phyloP scores from a whole-genome alignment of 306 rosid species.

The Senna siamea region DNA sequence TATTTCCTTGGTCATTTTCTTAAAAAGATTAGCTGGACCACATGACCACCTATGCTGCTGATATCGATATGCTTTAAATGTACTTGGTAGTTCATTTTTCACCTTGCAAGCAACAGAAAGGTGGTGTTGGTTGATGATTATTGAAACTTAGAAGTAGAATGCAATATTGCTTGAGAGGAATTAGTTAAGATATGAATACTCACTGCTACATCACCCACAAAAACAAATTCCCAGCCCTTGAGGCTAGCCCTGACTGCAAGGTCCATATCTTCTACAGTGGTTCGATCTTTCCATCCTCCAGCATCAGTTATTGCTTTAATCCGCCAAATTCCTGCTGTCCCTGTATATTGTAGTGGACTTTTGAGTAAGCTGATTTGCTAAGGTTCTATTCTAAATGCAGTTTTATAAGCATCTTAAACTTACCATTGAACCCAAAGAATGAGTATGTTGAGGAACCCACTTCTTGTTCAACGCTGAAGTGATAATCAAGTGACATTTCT shows the following conservation, averaged over 20 bases:
- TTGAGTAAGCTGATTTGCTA: conserved; percentile 26
- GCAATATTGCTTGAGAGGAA: conserved; percentile 11
- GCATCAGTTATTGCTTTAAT: conserved; percentile 58
- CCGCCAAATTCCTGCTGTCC: conserved; percentile 65
- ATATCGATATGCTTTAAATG: conserved; percentile 54
- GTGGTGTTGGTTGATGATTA: conserved; percentile 18
- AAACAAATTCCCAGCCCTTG: conserved; percentile 61
- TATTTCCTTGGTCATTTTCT: conserved; percentile 59
- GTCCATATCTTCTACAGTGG: conserved; percentile 70
- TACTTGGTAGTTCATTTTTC: conserved; percentile 64
- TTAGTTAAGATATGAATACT: conserved; percentile 32
- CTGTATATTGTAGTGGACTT: conserved; percentile 40
- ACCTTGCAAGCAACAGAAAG: conserved; percentile 42
- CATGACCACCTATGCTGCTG: conserved; percentile 65
- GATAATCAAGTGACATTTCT: conserved; percentile 68
- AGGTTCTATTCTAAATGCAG: conserved; percentile 32
- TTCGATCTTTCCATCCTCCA: conserved; percentile 70
- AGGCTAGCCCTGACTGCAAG: conserved; percentile 66
- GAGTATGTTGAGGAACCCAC: conserved; percentile 64
- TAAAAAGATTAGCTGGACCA: conserved; percentile 60
- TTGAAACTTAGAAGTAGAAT: conserved; percentile 21
- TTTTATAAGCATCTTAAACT: conserved; percentile 16
- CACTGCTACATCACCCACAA: conserved; percentile 55
- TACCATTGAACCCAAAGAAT: conserved; percentile 70
- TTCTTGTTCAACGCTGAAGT: conserved; percentile 66